phyloP scores from a whole-genome alignment of 225 moss, liverwort and hornwort species.

The Asterella californica region DNA sequence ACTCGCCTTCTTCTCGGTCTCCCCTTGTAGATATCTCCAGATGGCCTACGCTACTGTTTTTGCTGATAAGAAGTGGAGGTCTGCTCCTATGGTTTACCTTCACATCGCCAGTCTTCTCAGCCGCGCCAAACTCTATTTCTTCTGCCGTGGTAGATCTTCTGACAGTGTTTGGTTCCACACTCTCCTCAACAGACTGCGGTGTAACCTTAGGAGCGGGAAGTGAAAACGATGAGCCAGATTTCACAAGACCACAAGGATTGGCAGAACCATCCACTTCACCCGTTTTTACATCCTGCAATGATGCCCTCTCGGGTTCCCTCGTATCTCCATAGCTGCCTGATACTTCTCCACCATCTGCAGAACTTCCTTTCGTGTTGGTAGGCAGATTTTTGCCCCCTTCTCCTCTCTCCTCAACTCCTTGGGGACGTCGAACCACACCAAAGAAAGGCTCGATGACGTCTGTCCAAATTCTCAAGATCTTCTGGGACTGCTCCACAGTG shows the following conservation, averaged over 20 bases:
- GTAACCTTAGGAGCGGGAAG: slow-evolving; percentile 24
- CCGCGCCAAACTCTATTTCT: slow-evolving; percentile 19
- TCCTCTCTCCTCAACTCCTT: slow-evolving; percentile 41
- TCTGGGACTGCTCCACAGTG: slow-evolving; percentile 62
- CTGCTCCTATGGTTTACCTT: slow-evolving; percentile 38
- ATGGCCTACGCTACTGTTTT: slow-evolving; percentile 33
- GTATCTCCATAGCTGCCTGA: slow-evolving; percentile 25
- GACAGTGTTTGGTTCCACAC: slow-evolving; percentile 27
- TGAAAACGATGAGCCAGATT: slow-evolving; percentile 22
- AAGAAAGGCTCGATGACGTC: slow-evolving; percentile 67
- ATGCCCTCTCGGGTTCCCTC: slow-evolving; percentile 33
- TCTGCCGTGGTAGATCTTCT: slow-evolving; percentile 31
- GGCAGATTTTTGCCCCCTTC: slow-evolving; percentile 30
- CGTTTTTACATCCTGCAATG: slow-evolving; percentile 10
- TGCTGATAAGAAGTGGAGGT: slow-evolving; percentile 24
- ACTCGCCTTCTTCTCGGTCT: slow-evolving; percentile 50
- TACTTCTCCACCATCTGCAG: slow-evolving; percentile 34
- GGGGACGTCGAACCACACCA: slow-evolving; percentile 50
- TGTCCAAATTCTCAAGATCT: slow-evolving; percentile 58
- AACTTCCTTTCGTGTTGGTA: slow-evolving; percentile 29
- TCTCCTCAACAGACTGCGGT: slow-evolving; percentile 28
- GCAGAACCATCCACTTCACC: slow-evolving; percentile 21
- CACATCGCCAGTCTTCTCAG: slow-evolving; percentile 31
- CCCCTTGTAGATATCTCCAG: slow-evolving; percentile 30
- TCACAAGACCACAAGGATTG: slow-evolving; percentile 12